Base-by-base conservation (phyloP, 306 rosid species). In the Cercis canadensis region DNA sequence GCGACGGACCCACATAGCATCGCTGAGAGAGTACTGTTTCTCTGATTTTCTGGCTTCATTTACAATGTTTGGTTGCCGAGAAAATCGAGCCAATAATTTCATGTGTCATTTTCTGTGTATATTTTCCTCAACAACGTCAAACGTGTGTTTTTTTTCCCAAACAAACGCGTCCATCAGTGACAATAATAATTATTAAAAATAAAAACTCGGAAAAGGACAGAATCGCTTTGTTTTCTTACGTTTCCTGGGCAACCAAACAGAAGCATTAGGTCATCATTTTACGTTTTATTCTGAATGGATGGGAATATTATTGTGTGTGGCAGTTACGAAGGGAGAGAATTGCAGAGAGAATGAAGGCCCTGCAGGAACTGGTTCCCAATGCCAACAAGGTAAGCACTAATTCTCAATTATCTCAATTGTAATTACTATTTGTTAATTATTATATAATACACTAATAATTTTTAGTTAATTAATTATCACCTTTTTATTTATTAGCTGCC, bases 1-100 rank as follows among this genome's bases (percentile, higher is more conserved):
- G 99, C 99, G 32, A 95, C 99, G 34, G 99, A 95, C 64, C 99
- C 99, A 41, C 99, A 95, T 80, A 91, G 97, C 73, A 95, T 95
- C 56, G 99, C 99, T 3, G 99, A 95, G 76, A 87, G 99, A 77
- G 99, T 87, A 86, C 47, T 72, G 65, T 63, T 74, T 60, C 31
- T 43, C 50, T 31, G 21, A 46, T 54, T 34, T 62, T 43, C 11
- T 51, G 46, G 43, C 50, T 61, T 36, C 51, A 39, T 54, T 46
- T 34, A 47, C 21, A n/a, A 2, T 17, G 84, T 75, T 78, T 74
- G 62, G 77, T 29, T 67, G 50, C 51, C 37, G 47, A 57, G 83
- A 67, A 76, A 81, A 70, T 61, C 16, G 14, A 11, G 57, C 43
- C 57, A 15, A 16, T 53, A 31, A 62, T 37, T 62, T 50, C 56